These are phyloP conservation scores for Phytophthora capsici DNA, from an alignment of 352 stramenopile genomes.

Conservation along the genomic window DNA sequence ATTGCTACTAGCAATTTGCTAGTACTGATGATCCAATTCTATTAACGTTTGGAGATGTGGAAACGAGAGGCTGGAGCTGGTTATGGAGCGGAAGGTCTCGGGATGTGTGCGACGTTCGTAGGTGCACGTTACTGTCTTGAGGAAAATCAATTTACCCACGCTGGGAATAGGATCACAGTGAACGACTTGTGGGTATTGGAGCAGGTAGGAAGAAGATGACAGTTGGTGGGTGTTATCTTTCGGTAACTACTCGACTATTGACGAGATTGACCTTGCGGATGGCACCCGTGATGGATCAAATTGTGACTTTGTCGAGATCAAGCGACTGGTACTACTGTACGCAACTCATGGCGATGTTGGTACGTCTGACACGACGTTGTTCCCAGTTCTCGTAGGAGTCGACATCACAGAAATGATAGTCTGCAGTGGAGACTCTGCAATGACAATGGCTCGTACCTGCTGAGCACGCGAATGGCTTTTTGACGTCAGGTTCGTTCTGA, in stretches of 20 bases:
- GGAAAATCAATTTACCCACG: conserved; percentile 24
- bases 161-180: conserved; percentile 25
- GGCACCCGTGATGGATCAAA: conserved; percentile 26
- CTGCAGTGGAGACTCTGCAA: no score
- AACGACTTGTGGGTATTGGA: conserved; percentile 16
- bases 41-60: conserved; percentile 33
- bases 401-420: conserved; percentile 13
- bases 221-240: conserved; percentile 32
- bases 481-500: conserved; percentile 26
- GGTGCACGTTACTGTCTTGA: conserved; percentile 24
- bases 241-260: conserved; percentile 31
- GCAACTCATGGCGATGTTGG: conserved; percentile 21
- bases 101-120: conserved; percentile 25
- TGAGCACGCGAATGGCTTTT: conserved; percentile 20
- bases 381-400: conserved; percentile 17
- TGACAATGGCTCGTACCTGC: conserved; percentile 12
- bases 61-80: conserved; percentile 29
- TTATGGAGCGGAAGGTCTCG: conserved; percentile 29
- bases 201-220: conserved; percentile 22
- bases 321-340: conserved; percentile 26
- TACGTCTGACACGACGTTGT: conserved; percentile 15
- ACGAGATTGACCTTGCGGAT: conserved; percentile 25
- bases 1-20: no score
- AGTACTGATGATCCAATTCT: conserved; percentile 24
- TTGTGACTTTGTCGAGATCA: conserved; percentile 27